Percentiles rank a stretch among this genome's conserved stretches.
phyloP scores from a whole-genome alignment of 148 eudicot species.

The Chenopodium formosanum region DNA sequence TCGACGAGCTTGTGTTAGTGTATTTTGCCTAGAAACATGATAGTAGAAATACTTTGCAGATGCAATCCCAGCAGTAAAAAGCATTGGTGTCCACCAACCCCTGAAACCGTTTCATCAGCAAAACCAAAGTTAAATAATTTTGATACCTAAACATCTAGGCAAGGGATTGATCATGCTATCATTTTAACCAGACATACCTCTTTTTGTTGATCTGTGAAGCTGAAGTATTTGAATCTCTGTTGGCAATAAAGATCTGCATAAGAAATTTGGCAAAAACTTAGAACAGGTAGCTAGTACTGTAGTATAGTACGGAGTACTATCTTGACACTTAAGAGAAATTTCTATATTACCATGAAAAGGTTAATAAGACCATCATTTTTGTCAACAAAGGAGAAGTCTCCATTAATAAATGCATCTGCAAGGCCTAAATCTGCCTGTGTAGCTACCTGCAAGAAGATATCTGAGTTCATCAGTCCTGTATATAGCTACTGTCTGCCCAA shows the following conservation, averaged over 20 bases:
- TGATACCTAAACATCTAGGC: not conserved
- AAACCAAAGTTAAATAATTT: not conserved
- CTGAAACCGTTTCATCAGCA: slow-evolving; percentile 24
- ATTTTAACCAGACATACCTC: slow-evolving; percentile 40
- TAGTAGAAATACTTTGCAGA: slow-evolving; percentile 83
- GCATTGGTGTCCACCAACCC: slow-evolving; percentile 99
- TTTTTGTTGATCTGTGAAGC: slow-evolving; percentile 32
- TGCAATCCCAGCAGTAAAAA: slow-evolving; percentile 73
- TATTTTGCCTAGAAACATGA: slow-evolving; percentile 76
- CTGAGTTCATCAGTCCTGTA: slow-evolving; percentile 1
- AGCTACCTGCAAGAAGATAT: slow-evolving; percentile 50
- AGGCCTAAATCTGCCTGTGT: slow-evolving; percentile 92
- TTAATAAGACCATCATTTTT: slow-evolving; percentile 74
- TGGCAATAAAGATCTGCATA: slow-evolving; percentile 58
- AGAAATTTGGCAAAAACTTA: slow-evolving; percentile 17
- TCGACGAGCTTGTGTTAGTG: slow-evolving; percentile 83
- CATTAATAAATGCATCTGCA: slow-evolving; percentile 94
- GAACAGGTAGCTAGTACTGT: not conserved
- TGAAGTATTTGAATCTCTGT: slow-evolving; percentile 61
- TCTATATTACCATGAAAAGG: slow-evolving; percentile 66
- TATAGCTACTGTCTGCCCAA: no score
- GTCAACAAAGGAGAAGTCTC: slow-evolving; percentile 87
- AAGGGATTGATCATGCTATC: not conserved
- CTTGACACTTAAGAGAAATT: not conserved
- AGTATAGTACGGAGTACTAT: not conserved